A percentile compares a stretch with the other conserved stretches of the same genome.
Conservation (phyloP, 192 early-diverging fungal genomes). For the Mortierella antarctica region DNA sequence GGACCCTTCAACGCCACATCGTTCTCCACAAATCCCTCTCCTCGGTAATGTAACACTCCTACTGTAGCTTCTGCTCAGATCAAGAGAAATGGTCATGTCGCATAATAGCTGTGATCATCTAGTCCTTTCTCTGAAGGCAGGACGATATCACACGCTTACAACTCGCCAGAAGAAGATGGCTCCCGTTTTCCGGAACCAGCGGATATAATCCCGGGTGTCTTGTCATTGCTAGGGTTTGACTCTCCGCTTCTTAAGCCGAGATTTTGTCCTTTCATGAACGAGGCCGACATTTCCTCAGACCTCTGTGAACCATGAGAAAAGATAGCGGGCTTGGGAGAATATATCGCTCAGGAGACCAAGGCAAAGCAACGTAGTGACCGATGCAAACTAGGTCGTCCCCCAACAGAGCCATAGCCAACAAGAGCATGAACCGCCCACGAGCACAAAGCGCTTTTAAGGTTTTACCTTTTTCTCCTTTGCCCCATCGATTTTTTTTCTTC, state of each 20-base stretch:
- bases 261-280: slow-evolving; percentile 16
- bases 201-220: background rate
- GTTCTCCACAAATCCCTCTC: no score
- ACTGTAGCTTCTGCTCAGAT: no score
- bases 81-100: no score
- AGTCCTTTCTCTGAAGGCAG: no score
- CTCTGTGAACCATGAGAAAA: background rate
- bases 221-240: no score
- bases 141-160: background rate
- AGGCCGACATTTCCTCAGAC: slow-evolving; percentile 11
- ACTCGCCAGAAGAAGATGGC: background rate
- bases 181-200: background rate
- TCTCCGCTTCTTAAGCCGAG: no score
- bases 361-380: background rate
- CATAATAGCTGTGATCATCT: no score
- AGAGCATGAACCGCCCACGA: background rate
- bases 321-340: background rate
- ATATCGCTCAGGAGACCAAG: background rate
- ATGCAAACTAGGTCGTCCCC: background rate
- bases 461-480: background rate
- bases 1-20: no score
- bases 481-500: slow-evolving; percentile 18
- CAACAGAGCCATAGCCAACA: background rate
- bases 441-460: background rate
- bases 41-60: no score